Conservation (phyloP, 352 stramenopile genomes). For the Pythium rishiriense region DNA sequence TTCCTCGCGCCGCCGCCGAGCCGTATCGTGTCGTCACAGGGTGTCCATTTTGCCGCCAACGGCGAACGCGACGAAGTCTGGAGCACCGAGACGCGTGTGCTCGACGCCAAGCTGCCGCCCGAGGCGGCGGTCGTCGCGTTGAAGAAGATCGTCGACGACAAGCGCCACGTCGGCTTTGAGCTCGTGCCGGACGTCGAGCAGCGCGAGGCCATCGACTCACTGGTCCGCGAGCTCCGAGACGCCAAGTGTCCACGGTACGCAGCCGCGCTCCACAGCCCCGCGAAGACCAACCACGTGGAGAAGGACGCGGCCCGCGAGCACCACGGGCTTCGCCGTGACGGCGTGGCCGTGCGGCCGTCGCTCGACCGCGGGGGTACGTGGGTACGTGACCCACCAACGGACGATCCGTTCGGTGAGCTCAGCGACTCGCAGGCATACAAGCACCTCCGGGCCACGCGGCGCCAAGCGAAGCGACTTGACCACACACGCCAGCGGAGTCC, state of each 20-base stretch:
- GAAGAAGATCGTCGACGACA: neutral
- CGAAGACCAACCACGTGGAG: neutral
- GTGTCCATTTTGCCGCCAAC: slow-evolving; percentile 15
- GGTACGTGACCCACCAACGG: slow-evolving; percentile 18
- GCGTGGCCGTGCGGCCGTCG: slow-evolving; percentile 3
- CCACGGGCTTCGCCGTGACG: neutral
- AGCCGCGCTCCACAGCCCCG: neutral
- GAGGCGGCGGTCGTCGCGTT: slow-evolving; percentile 7
- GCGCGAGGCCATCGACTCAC: neutral
- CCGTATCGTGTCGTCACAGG: slow-evolving; percentile 1
- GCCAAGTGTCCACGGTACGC: slow-evolving; percentile 14
- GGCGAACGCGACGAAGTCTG: slow-evolving; percentile 24
- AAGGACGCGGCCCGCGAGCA: neutral
- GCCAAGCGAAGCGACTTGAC: neutral
- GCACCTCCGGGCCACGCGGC: slow-evolving; percentile 10
- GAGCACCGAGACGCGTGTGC: neutral
- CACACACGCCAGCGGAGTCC: too few species aligned
- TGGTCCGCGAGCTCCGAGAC: slow-evolving; percentile 1
- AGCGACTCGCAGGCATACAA: slow-evolving; percentile 20
- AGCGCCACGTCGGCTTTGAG: slow-evolving; percentile 9
- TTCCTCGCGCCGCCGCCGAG: neutral
- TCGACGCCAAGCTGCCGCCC: slow-evolving; percentile 4
- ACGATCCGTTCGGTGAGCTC: slow-evolving; percentile 8
- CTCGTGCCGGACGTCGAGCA: slow-evolving; percentile 15
- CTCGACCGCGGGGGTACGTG: slow-evolving; percentile 21